Conservation (phyloP, 2,329 filamentous ascomycete genomes). For the Westerdykella sp. region DNA sequence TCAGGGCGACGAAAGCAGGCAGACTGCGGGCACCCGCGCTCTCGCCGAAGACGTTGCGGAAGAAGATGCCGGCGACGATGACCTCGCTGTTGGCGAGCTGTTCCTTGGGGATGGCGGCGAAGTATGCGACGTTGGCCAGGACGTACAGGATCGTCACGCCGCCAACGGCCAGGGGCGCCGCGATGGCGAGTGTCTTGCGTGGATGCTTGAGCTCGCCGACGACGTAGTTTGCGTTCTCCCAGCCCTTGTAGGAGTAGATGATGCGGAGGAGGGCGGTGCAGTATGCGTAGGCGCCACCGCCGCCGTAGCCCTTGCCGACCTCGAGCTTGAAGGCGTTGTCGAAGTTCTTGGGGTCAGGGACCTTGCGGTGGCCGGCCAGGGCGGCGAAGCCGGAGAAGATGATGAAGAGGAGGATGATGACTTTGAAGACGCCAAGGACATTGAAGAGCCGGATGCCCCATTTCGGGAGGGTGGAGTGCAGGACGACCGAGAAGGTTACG, state of each 20-base stretch:
- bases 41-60: constrained; percentile 56
- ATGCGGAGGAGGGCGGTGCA: constrained; percentile 54
- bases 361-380: constrained; percentile 26
- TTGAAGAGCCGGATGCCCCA: constrained; percentile 57
- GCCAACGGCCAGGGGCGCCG: constrained; percentile 53
- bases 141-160: constrained; percentile 57
- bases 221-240: constrained; percentile 60
- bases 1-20: constrained; percentile 53
- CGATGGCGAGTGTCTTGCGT: constrained; percentile 49
- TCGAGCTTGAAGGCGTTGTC: constrained; percentile 50
- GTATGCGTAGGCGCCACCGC: constrained; percentile 39
- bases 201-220: constrained; percentile 53
- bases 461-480: constrained; percentile 51
- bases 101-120: constrained; percentile 54
- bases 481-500: constrained; percentile 48
- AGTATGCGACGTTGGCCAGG: constrained; percentile 60
- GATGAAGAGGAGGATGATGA: constrained; percentile 54
- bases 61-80: constrained; percentile 57
- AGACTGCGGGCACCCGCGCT: constrained; percentile 42
- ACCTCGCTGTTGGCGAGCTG: constrained; percentile 54
- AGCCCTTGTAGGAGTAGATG: constrained; percentile 58
- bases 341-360: constrained; percentile 51
- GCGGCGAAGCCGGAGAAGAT: constrained; percentile 50
- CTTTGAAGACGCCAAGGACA: constrained; percentile 55
- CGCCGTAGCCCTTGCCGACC: constrained; percentile 27